Evolutionary conservation across 768 basidiomycete species (phyloP), one percentile per base, ranked within the genome.

Genomic region (Phlebiopsis gigantea): DNA sequence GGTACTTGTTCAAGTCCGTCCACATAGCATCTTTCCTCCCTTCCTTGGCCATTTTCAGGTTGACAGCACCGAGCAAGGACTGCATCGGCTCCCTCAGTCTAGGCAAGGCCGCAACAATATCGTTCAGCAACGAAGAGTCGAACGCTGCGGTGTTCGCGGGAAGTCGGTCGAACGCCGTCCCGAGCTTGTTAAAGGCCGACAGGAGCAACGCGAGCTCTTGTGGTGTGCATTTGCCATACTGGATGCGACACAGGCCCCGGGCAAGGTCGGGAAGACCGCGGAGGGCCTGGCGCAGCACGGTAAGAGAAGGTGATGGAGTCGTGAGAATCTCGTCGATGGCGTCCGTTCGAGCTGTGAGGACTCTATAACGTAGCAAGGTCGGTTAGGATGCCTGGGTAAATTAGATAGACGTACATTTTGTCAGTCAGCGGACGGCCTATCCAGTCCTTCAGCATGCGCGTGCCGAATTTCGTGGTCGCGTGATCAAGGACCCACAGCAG

Each of bases 141-240:
- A 93, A 87, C 5, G 83, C 81, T 44, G 76, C 77, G 2, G 73
- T 64, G 19, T 71, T 72, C n/a, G 66, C 64, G 1, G 75, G 70
- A 9, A 80, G 70, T 15, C 67, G 68, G 8, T 79, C 75, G 60
- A 92, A 93, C 1, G 87, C 79, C 24, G 69, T 71, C 0, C 82
- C 86, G 45, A 97, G 76, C 52, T 82, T 85, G 39, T 79, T 73
- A 61, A 98, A 88, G 2, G 91, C 89, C 5, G 81, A 77, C 5
- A 98, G 77, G 15, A 98, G 74, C 5, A 81, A 68, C 0, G 84
- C 80, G 12, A 98, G 77, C 66, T 99, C 96, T 65, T 84, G 78
- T 0, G 95, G 90, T 1, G 87, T 87, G 52, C 91, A 93, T 87
- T 93, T 90, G 46, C 93, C 90, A 63, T 96, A 96, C 65, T 95